Base-by-base conservation (phyloP, 805 yeast species). In the Candida nonsorbophila region DNA sequence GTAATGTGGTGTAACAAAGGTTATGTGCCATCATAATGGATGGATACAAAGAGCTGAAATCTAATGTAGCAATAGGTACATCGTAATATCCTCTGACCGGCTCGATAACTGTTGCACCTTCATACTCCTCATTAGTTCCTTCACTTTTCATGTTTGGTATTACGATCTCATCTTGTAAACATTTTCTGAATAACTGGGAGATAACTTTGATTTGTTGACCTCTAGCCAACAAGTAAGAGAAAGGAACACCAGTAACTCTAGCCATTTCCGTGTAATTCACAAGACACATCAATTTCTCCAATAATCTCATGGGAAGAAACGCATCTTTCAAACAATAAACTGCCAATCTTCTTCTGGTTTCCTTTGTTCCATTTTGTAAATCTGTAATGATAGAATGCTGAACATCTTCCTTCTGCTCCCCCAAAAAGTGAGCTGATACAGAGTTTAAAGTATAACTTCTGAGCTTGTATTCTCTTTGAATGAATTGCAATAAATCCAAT, bases 11-110 rank as follows among this genome's bases (percentile, higher is more conserved):
- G 55, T 92, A 92, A 54, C 99, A 92, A 35, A 92, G 62, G 53
- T 92, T 92, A 57, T 92, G 97, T 0, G 99, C 98, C 95, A 92
- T 90, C 96, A 90, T 90, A 47, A 92, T 92, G 35, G 96, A 85
- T 4, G 99, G 99, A 58, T 92, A 92, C 69, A 92, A 70, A 32
- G 96, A 86, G 42, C 95, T 87, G 75, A 92, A 92, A 78, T 92
- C 99, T 40, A 92, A 70, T 0, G 99, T 92, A 2, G 99, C 96
- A 50, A 92, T 90, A 1, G 99, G 99, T 10, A 84, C 88, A 56
- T 86, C 95, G 48, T 92, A 94, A 55, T 87, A 94, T 2, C 98
- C 99, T 53, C 97, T 76, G 5, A 69, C 68, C 2, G 99, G 99
- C 52, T 94, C 98, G 57, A 92, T 92, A 42, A 92, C 99, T 0